These are phyloP conservation scores for Mycena olivaceomarginata DNA, from an alignment of 768 basidiomycete species.

Conservation along the genomic window DNA sequence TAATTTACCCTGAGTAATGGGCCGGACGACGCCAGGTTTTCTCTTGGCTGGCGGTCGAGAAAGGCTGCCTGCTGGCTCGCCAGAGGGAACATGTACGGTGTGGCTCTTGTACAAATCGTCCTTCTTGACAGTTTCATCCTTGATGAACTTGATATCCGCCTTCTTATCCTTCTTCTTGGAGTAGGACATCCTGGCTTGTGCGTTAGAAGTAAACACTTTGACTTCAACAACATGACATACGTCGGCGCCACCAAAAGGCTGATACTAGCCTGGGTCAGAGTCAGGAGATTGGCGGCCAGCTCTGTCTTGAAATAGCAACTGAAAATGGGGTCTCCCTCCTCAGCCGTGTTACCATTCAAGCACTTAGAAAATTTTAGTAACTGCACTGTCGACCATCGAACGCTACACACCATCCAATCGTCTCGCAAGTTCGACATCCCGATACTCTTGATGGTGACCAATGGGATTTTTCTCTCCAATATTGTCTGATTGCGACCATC, in stretches of 20 bases:
- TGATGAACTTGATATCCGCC: conserved; percentile 89
- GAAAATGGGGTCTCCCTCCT: conserved; percentile 97
- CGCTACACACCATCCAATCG: conserved; percentile 90
- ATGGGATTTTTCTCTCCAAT: conserved; percentile 91
- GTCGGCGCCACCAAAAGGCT: conserved; percentile 83
- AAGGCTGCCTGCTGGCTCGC: conserved; percentile 88
- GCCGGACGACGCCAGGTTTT: conserved; percentile 90
- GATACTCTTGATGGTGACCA: conserved; percentile 91
- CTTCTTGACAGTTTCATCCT: conserved; percentile 88
- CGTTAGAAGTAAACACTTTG: conserved; percentile 11
- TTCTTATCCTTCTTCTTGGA: conserved; percentile 98
- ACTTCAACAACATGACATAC: conserved; percentile 68
- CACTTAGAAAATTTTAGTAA: conserved; percentile 64
- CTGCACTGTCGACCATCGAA: background rate
- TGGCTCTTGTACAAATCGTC: conserved; percentile 97
- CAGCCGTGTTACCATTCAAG: conserved; percentile 85
- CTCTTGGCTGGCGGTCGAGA: conserved; percentile 91
- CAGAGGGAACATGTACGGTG: conserved; percentile 89
- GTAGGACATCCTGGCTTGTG: conserved; percentile 82
- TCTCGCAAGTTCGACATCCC: conserved; percentile 93
- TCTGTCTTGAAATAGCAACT: conserved; percentile 98
- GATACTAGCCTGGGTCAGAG: conserved; percentile 86
- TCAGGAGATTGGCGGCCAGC: conserved; percentile 87
- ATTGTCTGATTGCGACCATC: conserved; percentile 75
- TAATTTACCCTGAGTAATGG: conserved; percentile 90